phyloP scores from a whole-genome alignment of 495 filamentous ascomycete species.

The Antarctomyces pellizariae region DNA sequence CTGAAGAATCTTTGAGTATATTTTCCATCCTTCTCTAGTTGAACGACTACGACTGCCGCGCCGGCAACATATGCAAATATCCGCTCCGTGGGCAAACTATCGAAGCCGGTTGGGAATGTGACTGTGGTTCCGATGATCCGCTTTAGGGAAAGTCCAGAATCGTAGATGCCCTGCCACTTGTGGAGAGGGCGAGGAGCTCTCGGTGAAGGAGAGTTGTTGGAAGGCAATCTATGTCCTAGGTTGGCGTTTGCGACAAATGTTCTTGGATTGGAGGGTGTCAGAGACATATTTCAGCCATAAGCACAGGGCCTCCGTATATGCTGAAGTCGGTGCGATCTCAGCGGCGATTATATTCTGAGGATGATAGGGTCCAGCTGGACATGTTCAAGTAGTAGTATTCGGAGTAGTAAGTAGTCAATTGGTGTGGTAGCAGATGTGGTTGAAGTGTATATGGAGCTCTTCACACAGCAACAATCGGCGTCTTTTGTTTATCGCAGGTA shows the following conservation, averaged over 20 bases:
- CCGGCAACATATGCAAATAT: slow-evolving; percentile 81
- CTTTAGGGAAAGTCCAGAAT: slow-evolving; percentile 42
- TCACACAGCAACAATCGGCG: too few relatives aligned
- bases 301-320: too few relatives aligned
- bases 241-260: slow-evolving; percentile 17
- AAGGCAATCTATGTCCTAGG: slow-evolving; percentile 46
- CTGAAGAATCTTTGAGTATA: slow-evolving; percentile 74
- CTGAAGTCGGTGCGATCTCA: too few relatives aligned
- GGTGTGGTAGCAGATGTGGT: too few relatives aligned
- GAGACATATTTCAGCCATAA: slow-evolving; percentile 34
- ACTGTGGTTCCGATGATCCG: slow-evolving; percentile 80
- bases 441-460: too few relatives aligned
- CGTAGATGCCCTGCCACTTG: slow-evolving; percentile 21
- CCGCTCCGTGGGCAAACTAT: slow-evolving; percentile 40
- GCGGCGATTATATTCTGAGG: too few relatives aligned
- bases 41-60: slow-evolving; percentile 76
- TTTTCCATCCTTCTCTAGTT: slow-evolving; percentile 44
- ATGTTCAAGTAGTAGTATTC: too few relatives aligned
- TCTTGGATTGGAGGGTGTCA: slow-evolving; percentile 28
- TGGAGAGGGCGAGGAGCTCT: slow-evolving; percentile 37
- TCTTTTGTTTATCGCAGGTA: too few relatives aligned
- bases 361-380: too few relatives aligned
- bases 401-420: too few relatives aligned
- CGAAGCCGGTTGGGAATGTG: slow-evolving; percentile 65
- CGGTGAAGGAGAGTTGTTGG: slow-evolving; percentile 52